Evolutionary conservation across 1,284 basidiomycete species (phyloP).

Genomic region (Melampsora larici-populina): DNA sequence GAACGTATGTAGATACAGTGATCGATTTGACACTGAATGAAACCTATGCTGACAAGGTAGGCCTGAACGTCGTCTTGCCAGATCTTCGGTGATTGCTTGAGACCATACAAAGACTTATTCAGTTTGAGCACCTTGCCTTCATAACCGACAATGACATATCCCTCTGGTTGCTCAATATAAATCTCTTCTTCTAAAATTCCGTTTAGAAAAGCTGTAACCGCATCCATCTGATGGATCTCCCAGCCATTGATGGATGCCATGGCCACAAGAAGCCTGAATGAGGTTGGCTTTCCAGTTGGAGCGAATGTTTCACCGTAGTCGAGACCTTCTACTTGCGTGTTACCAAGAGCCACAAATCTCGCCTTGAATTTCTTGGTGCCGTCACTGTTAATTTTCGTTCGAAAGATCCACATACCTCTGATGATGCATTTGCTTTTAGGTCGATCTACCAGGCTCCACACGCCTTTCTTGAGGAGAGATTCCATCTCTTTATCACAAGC

Average conservation of each 20-base stretch:
- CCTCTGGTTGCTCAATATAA: not conserved
- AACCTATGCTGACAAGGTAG: too few species aligned
- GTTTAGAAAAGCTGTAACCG: slow-evolving; percentile 1
- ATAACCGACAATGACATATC: not conserved
- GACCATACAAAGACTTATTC: too few species aligned
- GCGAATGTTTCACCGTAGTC: not conserved
- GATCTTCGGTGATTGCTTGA: too few species aligned
- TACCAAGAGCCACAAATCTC: not conserved
- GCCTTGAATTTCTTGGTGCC: not conserved
- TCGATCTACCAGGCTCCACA: not conserved
- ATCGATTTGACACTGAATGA: too few species aligned
- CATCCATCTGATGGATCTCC: too few species aligned
- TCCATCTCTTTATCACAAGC: not conserved
- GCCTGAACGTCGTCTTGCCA: too few species aligned
- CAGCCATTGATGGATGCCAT: not conserved
- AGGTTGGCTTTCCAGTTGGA: not conserved
- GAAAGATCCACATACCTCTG: not conserved
- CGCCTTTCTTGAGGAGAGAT: not conserved
- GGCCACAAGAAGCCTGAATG: not conserved
- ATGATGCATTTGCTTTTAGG: not conserved
- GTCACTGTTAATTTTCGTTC: not conserved
- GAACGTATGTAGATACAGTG: too few species aligned
- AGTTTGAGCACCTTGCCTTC: too few species aligned
- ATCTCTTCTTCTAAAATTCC: not conserved
- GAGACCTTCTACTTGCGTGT: not conserved